Evolutionary conservation across 805 yeast species (phyloP).

Genomic region (Saccharomycopsis sp.): DNA sequence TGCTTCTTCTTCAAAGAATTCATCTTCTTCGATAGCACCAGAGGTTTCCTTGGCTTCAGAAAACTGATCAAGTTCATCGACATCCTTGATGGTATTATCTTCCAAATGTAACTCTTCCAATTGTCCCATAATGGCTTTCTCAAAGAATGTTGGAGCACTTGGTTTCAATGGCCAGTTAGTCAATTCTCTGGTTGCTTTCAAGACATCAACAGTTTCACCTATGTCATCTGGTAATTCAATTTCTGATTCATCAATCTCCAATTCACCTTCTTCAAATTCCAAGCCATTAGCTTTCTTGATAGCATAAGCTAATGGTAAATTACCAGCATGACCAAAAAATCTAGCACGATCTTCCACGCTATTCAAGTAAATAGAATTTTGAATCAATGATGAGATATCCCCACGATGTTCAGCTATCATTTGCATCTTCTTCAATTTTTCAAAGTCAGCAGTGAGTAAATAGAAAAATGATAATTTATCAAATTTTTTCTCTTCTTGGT

Average conservation of each 20-base stretch:
- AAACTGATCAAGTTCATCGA: constrained; percentile 21
- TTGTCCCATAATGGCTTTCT: constrained; percentile 74
- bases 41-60: constrained; percentile 28
- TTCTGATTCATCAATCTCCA: constrained; percentile 50
- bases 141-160: constrained; percentile 72
- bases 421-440: constrained; percentile 77
- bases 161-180: constrained; percentile 80
- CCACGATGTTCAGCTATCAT: constrained; percentile 84
- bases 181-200: constrained; percentile 43
- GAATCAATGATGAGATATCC: constrained; percentile 71
- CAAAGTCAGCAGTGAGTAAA: constrained; percentile 71
- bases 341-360: constrained; percentile 69
- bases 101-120: constrained; percentile 56
- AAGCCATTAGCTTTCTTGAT: constrained; percentile 84
- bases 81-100: no score
- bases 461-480: constrained; percentile 89
- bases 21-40: constrained; percentile 38
- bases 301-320: constrained; percentile 86
- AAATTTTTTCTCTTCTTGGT: constrained; percentile 78
- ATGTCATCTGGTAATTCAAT: constrained; percentile 52
- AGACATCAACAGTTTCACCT: constrained; percentile 36
- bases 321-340: constrained; percentile 69
- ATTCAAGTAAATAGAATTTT: constrained; percentile 72
- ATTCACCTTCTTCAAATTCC: constrained; percentile 64
- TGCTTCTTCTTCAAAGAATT: constrained; percentile 37